Conservation (phyloP, 2,329 filamentous ascomycete genomes). For the Fusarium sp. region DNA sequence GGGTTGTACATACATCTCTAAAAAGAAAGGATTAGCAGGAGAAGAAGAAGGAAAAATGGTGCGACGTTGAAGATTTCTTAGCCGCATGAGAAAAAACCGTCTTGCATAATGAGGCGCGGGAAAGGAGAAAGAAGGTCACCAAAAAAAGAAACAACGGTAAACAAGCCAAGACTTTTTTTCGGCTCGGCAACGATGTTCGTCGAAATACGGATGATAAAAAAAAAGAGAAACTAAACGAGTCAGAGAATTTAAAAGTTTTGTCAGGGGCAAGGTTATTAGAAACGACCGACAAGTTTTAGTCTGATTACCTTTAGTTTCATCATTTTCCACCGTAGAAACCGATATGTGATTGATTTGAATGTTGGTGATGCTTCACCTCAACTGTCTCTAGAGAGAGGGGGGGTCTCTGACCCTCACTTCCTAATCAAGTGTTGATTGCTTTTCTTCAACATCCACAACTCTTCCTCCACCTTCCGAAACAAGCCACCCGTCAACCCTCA, state of each 20-base stretch:
- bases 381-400: background rate
- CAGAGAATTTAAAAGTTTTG: background rate
- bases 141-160: background rate
- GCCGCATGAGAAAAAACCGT: slow-evolving; percentile 4
- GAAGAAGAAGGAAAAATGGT: slow-evolving; percentile 8
- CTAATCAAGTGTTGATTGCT: slow-evolving; percentile 7
- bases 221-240: background rate
- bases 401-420: background rate
- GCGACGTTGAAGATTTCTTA: slow-evolving; percentile 8
- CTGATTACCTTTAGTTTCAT: background rate
- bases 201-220: background rate
- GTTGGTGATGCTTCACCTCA: background rate
- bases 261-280: background rate
- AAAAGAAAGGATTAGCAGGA: background rate
- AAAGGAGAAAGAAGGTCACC: background rate
- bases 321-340: background rate
- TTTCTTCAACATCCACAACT: background rate
- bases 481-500: slow-evolving; percentile 1
- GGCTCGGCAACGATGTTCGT: background rate
- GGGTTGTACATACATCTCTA: background rate
- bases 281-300: background rate
- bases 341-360: background rate
- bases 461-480: background rate
- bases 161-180: background rate
- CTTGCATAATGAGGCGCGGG: background rate